Evolutionary conservation across 306 rosid genomes (phyloP).

Genomic region (Leucaena leucocephala): DNA sequence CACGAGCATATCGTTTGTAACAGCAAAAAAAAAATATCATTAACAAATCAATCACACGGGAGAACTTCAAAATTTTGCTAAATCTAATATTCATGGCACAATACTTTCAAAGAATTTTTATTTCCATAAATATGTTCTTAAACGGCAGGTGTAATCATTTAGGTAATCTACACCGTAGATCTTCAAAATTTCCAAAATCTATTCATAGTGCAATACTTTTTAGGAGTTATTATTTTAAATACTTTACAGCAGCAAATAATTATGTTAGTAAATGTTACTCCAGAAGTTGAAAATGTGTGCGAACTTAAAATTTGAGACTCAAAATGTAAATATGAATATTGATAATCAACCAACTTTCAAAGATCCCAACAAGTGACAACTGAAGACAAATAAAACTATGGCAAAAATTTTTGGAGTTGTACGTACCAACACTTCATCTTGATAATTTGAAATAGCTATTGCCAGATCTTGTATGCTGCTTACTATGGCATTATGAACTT

Average conservation of each 20-base stretch:
- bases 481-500: conserved; percentile 90
- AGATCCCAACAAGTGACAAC: conserved; percentile 27
- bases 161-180: not conserved
- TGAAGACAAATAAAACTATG: conserved; percentile 2
- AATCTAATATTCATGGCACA: not conserved
- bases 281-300: not conserved
- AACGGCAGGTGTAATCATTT: not conserved
- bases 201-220: not conserved
- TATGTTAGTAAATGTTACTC: conserved; percentile 28
- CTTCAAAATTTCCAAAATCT: not conserved
- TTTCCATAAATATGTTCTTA: not conserved
- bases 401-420: not conserved
- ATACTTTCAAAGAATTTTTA: not conserved
- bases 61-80: not conserved
- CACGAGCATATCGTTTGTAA: not conserved
- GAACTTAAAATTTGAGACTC: conserved; percentile 17
- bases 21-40: not conserved
- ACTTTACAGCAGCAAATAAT: not conserved
- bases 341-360: conserved; percentile 28
- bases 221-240: not conserved
- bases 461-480: conserved; percentile 98
- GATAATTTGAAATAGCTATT: conserved; percentile 70
- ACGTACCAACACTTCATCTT: conserved; percentile 95
- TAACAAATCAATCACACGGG: not conserved
- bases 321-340: conserved; percentile 18